phyloP scores from a whole-genome alignment of 768 basidiomycete species.

The Tricholomella constricta region DNA sequence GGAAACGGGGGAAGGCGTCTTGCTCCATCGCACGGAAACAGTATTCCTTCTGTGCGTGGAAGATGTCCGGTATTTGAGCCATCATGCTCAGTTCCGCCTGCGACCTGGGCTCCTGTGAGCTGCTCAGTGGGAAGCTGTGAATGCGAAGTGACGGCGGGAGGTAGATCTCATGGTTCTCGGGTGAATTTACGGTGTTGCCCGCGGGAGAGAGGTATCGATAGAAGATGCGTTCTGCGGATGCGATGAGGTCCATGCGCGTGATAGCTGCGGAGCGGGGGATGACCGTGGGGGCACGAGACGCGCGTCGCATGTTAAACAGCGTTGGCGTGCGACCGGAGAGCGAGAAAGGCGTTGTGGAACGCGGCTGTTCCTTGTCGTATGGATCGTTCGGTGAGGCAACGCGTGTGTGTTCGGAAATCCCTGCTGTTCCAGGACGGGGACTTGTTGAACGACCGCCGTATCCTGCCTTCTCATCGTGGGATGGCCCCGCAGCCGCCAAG shows the following conservation, averaged over 20 bases:
- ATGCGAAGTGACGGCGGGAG: slow-evolving; percentile 92
- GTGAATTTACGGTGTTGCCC: slow-evolving; percentile 71
- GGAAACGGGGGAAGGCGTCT: slow-evolving; percentile 91
- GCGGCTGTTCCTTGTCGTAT: slow-evolving; percentile 45
- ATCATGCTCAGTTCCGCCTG: slow-evolving; percentile 70
- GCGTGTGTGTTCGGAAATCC: slow-evolving; percentile 44
- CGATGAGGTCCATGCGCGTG: slow-evolving; percentile 84
- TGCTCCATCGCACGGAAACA: slow-evolving; percentile 96
- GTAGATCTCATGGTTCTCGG: slow-evolving; percentile 97
- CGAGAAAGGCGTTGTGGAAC: slow-evolving; percentile 81
- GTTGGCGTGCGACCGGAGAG: slow-evolving; percentile 75
- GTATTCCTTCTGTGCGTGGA: slow-evolving; percentile 96
- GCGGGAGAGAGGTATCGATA: slow-evolving; percentile 89
- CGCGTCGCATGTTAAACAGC: slow-evolving; percentile 73
- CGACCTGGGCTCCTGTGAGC: slow-evolving; percentile 68
- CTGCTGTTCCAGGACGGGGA: slow-evolving; percentile 52
- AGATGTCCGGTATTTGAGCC: slow-evolving; percentile 95
- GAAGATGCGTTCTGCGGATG: slow-evolving; percentile 95
- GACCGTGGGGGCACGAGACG: slow-evolving; percentile 89
- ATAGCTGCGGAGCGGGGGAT: slow-evolving; percentile 93
- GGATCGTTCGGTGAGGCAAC: slow-evolving; percentile 47
- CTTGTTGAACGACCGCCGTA: slow-evolving; percentile 56
- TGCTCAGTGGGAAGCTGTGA: slow-evolving; percentile 84
- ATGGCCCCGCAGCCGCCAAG: slow-evolving; percentile 46
- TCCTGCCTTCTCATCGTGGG: slow-evolving; percentile 44